Base-by-base conservation (phyloP, 441 rosid genomes). In the Pelargonium cotyledonis region DNA sequence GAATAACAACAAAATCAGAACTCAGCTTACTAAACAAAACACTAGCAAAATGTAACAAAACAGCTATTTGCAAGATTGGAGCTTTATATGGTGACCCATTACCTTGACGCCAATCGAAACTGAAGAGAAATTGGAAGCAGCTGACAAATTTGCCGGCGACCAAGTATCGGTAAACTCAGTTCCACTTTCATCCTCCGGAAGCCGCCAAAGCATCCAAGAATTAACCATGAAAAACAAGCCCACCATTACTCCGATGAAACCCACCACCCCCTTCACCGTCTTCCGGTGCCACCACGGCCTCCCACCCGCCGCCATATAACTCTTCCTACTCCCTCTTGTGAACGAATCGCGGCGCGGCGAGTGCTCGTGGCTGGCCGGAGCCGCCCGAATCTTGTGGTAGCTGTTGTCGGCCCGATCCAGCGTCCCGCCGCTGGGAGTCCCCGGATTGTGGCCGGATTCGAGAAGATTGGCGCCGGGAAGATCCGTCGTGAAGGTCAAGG, bases 171-270 rank as follows among this genome's bases (percentile, higher is more conserved):
- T 9, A 7, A 55, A 16, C 15, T 77, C 77, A 46, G 63, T 69
- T 78, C 79, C 65, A 21, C 77, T 68, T 64, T 83, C 81, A 40
- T 76, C 79, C 69, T 79, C 87, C 64, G 87, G 93, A 21, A 94
- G 82, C 76, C 85, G 81, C 71, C 80, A 77, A 46, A 91, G 82
- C 97, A 91, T 84, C 69, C 84, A 81, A 82, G 87, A 86, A 79
- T 89, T 85, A 19, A 87, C 85, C 63, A 89, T 69, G 76, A 91
- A 86, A 74, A 87, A 89, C 76, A 88, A 86, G 65, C 76, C 84
- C 66, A 88, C 73, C 85, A 89, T 81, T 9, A 73, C 84, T 70
- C 82, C 73, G 21, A 53, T 53, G 68, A 80, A 73, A 62, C 73
- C 81, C 8, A 80, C 68, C 0, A 84, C 70, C 26, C 88, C 81